Base-by-base conservation (phyloP, 495 filamentous ascomycete species). In the Podospora didyma region DNA sequence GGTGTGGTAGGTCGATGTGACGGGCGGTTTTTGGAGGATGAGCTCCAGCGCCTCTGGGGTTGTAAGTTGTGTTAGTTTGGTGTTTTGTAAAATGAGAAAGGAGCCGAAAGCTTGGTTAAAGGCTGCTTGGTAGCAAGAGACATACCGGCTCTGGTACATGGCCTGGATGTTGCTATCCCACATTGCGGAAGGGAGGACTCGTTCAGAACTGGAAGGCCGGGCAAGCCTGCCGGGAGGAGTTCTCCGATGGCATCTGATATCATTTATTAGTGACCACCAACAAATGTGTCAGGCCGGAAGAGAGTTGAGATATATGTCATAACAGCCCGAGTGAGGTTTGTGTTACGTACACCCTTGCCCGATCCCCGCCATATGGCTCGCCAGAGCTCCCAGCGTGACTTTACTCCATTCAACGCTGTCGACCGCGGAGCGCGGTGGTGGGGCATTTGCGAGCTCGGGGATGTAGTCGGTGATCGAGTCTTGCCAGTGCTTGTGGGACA, bases 381-480 rank as follows among this genome's bases (percentile, higher is more conserved):
- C 56, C 49, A 58, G 46, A 39, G 49, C 42, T 2, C 56, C 56
- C 42, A 58, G 42, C 24, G 56, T 58, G 42, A 58, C 56, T 49
- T 58, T 49, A n/a, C 23, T 39, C 56, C 56, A 58, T 26, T 58
- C 48, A 39, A 53, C 49, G 46, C 48, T 42, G 44, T 45, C 26
- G 35, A 61, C 46, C 7, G 55, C 37, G 21, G 53, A 22, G 19
- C 47, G 42, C 3, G 26, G n/a, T n/a, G 35, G n/a, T 21, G 56
- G 53, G 31, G n/a, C 21, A 21, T 23, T 11, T 4, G 58, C 56
- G 5, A 65, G 58, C 53, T 65, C 62, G 2, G 59, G 62, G 12
- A 65, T 37, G 41, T 57, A 54, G 14, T 61, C 57, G 50, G 59
- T 59, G 11, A 65, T 45, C 0, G 62, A 56, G 11, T 65, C 58